phyloP scores from a whole-genome alignment of 2,329 filamentous ascomycete species.

The Plectosphaerella plurivora region DNA sequence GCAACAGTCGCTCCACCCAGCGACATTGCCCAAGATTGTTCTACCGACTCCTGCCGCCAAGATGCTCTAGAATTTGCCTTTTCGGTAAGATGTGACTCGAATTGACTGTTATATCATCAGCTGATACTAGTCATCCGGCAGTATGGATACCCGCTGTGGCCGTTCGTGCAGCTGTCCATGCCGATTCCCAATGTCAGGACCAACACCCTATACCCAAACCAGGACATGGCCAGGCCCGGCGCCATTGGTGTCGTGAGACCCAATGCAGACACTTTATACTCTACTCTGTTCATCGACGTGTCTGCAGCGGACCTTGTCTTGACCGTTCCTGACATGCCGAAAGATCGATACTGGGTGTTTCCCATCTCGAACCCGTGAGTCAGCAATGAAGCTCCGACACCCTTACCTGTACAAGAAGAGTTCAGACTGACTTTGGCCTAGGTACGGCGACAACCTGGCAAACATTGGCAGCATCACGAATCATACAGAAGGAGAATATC shows the following conservation, averaged over 20 bases:
- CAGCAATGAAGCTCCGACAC: neutral
- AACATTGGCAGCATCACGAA: neutral
- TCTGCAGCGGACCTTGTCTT: neutral
- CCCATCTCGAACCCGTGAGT: neutral
- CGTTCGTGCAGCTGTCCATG: neutral
- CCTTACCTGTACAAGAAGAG: neutral
- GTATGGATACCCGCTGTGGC: neutral
- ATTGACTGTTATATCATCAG: too few species aligned
- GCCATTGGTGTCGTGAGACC: neutral
- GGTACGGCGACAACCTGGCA: neutral
- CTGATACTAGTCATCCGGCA: neutral
- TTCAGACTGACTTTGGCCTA: neutral
- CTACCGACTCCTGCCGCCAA: neutral
- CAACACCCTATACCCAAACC: neutral
- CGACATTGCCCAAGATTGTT: neutral
- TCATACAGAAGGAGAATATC: neutral
- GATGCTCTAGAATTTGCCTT: neutral
- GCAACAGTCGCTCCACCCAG: neutral
- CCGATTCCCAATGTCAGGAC: neutral
- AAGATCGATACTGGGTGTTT: neutral
- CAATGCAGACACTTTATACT: neutral
- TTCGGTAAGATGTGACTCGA: neutral
- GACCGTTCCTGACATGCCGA: neutral
- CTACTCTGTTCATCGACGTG: neutral
- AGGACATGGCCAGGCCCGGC: neutral